Evolutionary conservation across 2,329 filamentous ascomycete genomes (phyloP).

Genomic region (Colletotrichum brevisporum): DNA sequence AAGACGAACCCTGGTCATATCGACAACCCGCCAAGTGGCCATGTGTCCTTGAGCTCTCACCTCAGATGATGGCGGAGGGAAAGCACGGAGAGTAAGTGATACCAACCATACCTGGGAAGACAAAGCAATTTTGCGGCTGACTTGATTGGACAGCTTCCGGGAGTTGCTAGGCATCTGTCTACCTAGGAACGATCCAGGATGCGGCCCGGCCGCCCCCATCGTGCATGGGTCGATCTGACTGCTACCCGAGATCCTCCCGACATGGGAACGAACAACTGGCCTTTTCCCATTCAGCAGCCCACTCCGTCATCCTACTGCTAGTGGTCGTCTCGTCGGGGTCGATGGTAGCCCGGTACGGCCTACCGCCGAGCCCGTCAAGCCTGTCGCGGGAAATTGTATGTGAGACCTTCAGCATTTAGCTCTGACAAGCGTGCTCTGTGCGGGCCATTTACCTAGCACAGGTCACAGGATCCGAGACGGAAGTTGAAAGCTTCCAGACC

Average conservation of each 20-base stretch:
- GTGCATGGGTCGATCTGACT: conserved; percentile 2
- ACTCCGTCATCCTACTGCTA: neutral
- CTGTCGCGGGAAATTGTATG: conserved; percentile 18
- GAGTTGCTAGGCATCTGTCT: conserved; percentile 2
- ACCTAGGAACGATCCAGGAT: conserved; percentile 4
- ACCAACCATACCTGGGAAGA: neutral
- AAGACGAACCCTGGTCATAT: too few relatives aligned
- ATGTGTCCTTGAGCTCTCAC: too few relatives aligned
- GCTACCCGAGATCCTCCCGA: neutral
- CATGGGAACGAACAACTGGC: conserved; percentile 17
- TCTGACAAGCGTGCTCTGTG: conserved; percentile 14
- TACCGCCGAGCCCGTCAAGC: neutral
- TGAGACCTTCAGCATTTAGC: conserved; percentile 15
- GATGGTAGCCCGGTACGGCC: neutral
- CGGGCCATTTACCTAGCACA: conserved; percentile 24
- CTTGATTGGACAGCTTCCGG: conserved; percentile 8
- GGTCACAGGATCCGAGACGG: conserved; percentile 21
- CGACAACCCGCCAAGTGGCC: too few relatives aligned
- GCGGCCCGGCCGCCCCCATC: neutral
- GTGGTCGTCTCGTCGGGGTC: neutral
- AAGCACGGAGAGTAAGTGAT: neutral
- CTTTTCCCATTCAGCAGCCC: neutral
- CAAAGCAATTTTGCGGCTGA: neutral
- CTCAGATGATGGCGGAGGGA: too few relatives aligned
- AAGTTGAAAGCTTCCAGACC: conserved; percentile 22